Percentiles rank a stretch among this genome's conserved stretches.
Conservation (phyloP, 106 monocot species). For the Triglochin maritima region DNA sequence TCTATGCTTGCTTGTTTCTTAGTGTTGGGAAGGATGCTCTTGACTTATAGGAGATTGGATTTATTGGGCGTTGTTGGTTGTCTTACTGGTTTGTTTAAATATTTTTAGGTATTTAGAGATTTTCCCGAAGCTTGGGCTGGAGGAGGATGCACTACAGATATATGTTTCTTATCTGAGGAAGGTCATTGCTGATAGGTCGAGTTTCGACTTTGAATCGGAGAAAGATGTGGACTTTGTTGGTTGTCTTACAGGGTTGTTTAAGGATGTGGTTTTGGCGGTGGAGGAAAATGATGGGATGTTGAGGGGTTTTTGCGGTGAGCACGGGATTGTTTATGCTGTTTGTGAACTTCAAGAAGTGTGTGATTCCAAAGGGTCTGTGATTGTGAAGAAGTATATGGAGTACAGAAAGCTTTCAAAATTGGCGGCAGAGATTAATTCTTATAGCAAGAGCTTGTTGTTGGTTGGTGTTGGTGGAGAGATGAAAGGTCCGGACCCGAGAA, state of each 20-base stretch:
- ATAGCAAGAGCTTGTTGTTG: constrained; percentile 65
- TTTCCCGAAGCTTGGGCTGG: constrained; percentile 60
- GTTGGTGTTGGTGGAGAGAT: constrained; percentile 25
- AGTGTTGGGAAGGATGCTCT: too few species aligned
- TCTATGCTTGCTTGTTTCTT: too few species aligned
- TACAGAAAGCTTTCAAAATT: constrained; percentile 43
- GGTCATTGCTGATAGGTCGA: constrained; percentile 57
- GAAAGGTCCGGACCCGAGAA: constrained; percentile 84
- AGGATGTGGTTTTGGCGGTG: constrained; percentile 91
- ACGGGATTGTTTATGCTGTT: constrained; percentile 79
- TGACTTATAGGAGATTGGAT: too few species aligned
- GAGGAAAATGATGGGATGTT: constrained; percentile 85
- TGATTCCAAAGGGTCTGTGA: constrained; percentile 71
- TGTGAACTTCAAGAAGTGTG: constrained; percentile 95
- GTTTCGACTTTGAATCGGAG: constrained; percentile 57
- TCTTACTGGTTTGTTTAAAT: too few species aligned
- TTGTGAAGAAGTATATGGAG: constrained; percentile 78
- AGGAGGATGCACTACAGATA: constrained; percentile 79
- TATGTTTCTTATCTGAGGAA: constrained; percentile 74
- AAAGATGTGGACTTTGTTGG: constrained; percentile 47
- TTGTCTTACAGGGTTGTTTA: constrained; percentile 82
- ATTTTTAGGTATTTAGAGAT: constrained; percentile 10
- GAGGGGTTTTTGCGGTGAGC: constrained; percentile 70
- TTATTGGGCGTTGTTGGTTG: too few species aligned
- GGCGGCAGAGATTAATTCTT: constrained; percentile 77